phyloP scores from a whole-genome alignment of 2,329 filamentous ascomycete species.

The Colletotrichum ledebouriae region DNA sequence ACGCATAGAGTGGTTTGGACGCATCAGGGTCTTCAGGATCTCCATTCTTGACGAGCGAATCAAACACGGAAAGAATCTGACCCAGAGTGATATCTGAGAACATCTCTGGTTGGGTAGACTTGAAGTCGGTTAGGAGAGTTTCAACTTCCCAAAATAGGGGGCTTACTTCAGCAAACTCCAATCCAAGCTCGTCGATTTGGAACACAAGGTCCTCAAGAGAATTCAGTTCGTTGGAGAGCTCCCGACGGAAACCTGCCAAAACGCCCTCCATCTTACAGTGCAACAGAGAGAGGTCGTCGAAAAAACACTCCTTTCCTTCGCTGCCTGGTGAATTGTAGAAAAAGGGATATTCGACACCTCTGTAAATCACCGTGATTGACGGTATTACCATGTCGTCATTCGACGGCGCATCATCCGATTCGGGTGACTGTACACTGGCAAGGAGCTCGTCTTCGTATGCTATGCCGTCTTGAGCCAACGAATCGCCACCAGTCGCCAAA shows the following conservation, averaged over 20 bases:
- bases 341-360: conserved; percentile 58
- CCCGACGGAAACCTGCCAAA: conserved; percentile 59
- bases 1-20: conserved; percentile 57
- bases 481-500: conserved; percentile 18
- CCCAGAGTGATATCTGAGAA: conserved; percentile 55
- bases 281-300: conserved; percentile 57
- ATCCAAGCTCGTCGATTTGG: conserved; percentile 64
- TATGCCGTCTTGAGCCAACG: conserved; percentile 27
- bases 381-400: conserved; percentile 48
- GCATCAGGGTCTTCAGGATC: conserved; percentile 58
- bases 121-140: conserved; percentile 46
- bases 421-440: conserved; percentile 33
- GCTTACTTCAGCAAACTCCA: conserved; percentile 66
- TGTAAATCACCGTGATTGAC: conserved; percentile 58
- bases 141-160: not conserved
- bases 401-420: conserved; percentile 30
- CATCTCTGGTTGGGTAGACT: conserved; percentile 54
- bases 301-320: conserved; percentile 59
- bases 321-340: conserved; percentile 48
- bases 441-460: conserved; percentile 33
- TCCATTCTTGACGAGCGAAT: conserved; percentile 59
- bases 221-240: conserved; percentile 60
- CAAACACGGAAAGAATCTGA: conserved; percentile 59
- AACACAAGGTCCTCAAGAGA: conserved; percentile 64
- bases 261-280: conserved; percentile 60